Evolutionary conservation across 177 flowering plant genomes (phyloP), one percentile per base, ranked within the genome.

Genomic region (Tripterygium wilfordii): DNA sequence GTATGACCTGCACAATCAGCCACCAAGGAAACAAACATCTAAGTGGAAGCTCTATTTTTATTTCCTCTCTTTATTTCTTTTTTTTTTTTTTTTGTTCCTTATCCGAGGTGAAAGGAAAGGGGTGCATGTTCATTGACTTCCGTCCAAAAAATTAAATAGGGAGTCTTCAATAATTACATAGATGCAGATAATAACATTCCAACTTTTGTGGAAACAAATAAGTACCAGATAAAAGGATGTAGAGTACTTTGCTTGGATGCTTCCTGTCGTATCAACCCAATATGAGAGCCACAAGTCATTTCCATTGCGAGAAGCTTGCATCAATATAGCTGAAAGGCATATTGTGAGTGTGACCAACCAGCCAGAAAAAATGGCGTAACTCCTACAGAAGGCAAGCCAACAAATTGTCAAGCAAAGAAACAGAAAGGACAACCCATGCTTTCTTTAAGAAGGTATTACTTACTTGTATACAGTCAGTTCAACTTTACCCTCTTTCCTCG

Each of bases 271-370:
- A 64, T 91, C 98, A 50, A 91, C 98, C 98, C 98, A 92, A 58
- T 66, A 74, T 22, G 98, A 85, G 19, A 92, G 70, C 98, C 98
- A 92, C 42, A 92, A 63, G 65, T 92, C 98, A 79, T 92, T 92
- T 50, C 98, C 98, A 75, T 86, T 88, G 21, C 91, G 90, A 53
- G 98, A 83, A 47, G 82, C 85, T 86, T 92, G 98, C 98, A 92
- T 92, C 58, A 84, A 54, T 51, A 82, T 23, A 51, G 98, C 98
- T 27, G 98, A 86, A 17, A 92, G 27, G 49, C 71, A 75, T 62
- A 85, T 68, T 21, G 75, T 32, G 15, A 61, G 36, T n/a, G 83
- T 58, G 46, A 88, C 49, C 20, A 65, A 55, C 87, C 91, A 82
- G 51, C 98, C 85, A 57, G 76, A 66, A 66, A 80, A 92, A 39